These are phyloP conservation scores for Oryza officinalis DNA, from an alignment of 176 grass and related monocot species.

Conservation along the genomic window DNA sequence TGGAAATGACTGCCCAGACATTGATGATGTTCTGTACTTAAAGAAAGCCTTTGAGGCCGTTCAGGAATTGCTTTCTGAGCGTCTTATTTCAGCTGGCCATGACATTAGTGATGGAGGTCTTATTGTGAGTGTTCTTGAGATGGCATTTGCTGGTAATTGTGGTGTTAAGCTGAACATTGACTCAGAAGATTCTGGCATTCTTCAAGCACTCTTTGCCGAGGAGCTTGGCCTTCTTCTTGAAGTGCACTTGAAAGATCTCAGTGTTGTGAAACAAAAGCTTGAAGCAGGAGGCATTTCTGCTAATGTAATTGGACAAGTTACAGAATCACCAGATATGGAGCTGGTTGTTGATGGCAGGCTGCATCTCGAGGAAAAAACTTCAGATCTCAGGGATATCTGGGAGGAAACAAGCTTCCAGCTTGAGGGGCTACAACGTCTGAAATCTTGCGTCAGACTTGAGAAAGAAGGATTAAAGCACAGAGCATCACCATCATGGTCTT, in stretches of 20 bases:
- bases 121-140: slow-evolving; percentile 78
- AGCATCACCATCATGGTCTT: slow-evolving; percentile 60
- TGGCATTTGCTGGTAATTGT: slow-evolving; percentile 93
- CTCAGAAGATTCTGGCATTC: slow-evolving; percentile 46
- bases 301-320: slow-evolving; percentile 76
- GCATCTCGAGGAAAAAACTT: slow-evolving; percentile 73
- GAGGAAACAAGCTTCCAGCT: slow-evolving; percentile 92
- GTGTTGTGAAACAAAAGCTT: slow-evolving; percentile 62
- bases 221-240: slow-evolving; percentile 88
- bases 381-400: slow-evolving; percentile 79
- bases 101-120: slow-evolving; percentile 91
- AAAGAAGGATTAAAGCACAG: slow-evolving; percentile 77
- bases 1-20: slow-evolving; percentile 80
- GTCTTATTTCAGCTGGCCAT: slow-evolving; percentile 78
- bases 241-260: slow-evolving; percentile 45
- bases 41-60: slow-evolving; percentile 67
- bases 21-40: slow-evolving; percentile 75
- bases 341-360: slow-evolving; percentile 55
- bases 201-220: slow-evolving; percentile 76
- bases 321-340: slow-evolving; percentile 55
- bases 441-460: slow-evolving; percentile 80
- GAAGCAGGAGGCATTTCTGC: slow-evolving; percentile 56
- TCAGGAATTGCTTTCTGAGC: slow-evolving; percentile 68
- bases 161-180: slow-evolving; percentile 71
- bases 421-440: slow-evolving; percentile 73